These are phyloP conservation scores for Colletotrichum tamarilloi DNA, from an alignment of 2,329 filamentous ascomycete genomes.

Conservation along the genomic window DNA sequence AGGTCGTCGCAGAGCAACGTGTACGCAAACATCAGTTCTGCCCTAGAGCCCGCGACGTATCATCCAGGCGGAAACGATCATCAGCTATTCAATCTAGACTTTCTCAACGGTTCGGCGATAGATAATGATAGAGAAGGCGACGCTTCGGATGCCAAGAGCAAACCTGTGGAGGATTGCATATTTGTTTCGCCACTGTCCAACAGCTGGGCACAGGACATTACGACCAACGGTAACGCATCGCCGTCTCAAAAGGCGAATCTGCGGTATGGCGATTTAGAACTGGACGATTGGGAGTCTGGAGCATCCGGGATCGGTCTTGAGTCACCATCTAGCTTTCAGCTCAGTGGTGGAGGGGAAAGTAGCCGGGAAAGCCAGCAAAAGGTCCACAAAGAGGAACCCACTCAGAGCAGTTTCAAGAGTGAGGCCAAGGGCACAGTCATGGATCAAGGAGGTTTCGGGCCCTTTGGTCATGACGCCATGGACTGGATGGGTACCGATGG, in stretches of 20 bases:
- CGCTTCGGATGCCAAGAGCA: conserved; percentile 1
- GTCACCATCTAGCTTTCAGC: neutral
- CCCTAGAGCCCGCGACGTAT: conserved; percentile 42
- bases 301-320: conserved; percentile 26
- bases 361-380: neutral
- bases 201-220: conserved; percentile 42
- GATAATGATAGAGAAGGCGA: conserved; percentile 41
- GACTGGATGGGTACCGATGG: conserved; percentile 41
- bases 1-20: conserved; percentile 36
- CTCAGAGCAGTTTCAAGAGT: neutral
- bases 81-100: conserved; percentile 42
- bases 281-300: conserved; percentile 42
- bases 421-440: neutral
- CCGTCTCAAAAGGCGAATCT: conserved; percentile 15
- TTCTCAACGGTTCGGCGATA: conserved; percentile 42
- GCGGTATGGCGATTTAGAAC: conserved; percentile 39
- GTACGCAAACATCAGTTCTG: conserved; percentile 33
- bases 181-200: conserved; percentile 42
- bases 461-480: conserved; percentile 12
- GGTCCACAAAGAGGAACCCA: neutral
- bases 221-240: conserved; percentile 35
- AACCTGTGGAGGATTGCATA: conserved; percentile 39
- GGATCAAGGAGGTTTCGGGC: neutral
- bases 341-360: neutral
- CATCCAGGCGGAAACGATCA: conserved; percentile 38